phyloP scores from a whole-genome alignment of 1,284 basidiomycete genomes.

The Fomitopsis betulina region DNA sequence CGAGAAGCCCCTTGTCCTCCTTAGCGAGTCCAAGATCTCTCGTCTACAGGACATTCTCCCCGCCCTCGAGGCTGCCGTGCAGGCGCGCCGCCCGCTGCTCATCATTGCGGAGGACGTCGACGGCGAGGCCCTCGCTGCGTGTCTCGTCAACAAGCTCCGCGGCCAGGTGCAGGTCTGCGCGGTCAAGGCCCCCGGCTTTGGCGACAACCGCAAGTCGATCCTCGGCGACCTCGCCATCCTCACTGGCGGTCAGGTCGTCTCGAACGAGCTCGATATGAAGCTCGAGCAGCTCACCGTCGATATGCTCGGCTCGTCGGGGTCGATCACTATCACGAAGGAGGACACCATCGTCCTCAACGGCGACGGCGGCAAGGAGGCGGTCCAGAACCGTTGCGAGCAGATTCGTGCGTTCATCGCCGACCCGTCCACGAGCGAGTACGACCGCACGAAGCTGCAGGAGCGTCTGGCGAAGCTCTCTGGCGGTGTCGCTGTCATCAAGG shows the following conservation, averaged over 20 bases:
- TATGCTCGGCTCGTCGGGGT: slow-evolving; percentile 89
- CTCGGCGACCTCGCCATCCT: slow-evolving; percentile 96
- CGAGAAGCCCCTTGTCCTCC: slow-evolving; percentile 92
- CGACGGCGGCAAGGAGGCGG: slow-evolving; percentile 81
- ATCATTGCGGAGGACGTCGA: slow-evolving; percentile 98
- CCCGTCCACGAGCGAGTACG: slow-evolving; percentile 86
- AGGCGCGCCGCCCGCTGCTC: slow-evolving; percentile 87
- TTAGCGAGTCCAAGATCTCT: slow-evolving; percentile 99
- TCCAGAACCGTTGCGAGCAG: slow-evolving; percentile 91
- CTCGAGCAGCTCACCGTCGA: slow-evolving; percentile 89
- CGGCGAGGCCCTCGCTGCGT: slow-evolving; percentile 95
- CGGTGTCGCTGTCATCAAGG: slow-evolving; percentile 98
- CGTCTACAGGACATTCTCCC: slow-evolving; percentile 94
- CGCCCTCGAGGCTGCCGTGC: slow-evolving; percentile 88
- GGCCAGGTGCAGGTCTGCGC: slow-evolving; percentile 92
- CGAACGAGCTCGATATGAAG: slow-evolving; percentile 97
- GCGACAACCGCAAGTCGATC: slow-evolving; percentile 98
- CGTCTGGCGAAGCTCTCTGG: slow-evolving; percentile 94
- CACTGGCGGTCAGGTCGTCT: slow-evolving; percentile 96
- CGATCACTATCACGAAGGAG: slow-evolving; percentile 96
- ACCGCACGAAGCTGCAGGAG: slow-evolving; percentile 95
- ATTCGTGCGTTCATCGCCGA: slow-evolving; percentile 86
- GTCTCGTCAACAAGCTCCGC: slow-evolving; percentile 98
- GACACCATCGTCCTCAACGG: slow-evolving; percentile 98
- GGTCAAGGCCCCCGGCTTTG: slow-evolving; percentile 97